Conservation (phyloP, 2,329 filamentous ascomycete genomes). For the Microsporum canis region DNA sequence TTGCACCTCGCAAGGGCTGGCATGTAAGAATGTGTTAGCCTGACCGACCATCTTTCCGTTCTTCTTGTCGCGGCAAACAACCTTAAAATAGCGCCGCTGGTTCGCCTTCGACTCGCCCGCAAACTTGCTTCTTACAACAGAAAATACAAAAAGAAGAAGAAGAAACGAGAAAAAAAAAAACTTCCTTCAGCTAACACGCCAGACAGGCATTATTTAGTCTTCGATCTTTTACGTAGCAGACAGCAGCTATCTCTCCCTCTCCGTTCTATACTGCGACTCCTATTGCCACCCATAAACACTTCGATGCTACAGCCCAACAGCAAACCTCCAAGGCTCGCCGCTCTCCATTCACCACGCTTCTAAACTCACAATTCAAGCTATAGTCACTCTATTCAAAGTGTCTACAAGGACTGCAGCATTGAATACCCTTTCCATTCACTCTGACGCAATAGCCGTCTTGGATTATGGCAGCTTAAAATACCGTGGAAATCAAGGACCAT, state of each 20-base stretch:
- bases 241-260: not conserved
- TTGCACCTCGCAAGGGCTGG: no score
- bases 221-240: not conserved
- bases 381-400: not conserved
- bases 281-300: not conserved
- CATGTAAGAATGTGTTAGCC: no score
- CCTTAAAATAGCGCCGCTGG: not conserved
- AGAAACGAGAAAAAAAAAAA: no score
- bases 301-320: not conserved
- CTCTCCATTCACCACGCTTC: not conserved
- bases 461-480: not conserved
- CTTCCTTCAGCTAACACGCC: not conserved
- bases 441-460: not conserved
- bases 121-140: not conserved
- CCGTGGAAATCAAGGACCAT: not conserved
- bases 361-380: not conserved
- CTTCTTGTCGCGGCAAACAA: not conserved
- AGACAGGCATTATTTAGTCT: not conserved
- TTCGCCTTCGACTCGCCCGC: not conserved
- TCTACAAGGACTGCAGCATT: not conserved
- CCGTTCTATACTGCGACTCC: not conserved
- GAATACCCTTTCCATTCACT: not conserved
- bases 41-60: no score
- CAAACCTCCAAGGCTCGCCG: not conserved
- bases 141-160: no score